A percentile compares a stretch with the other conserved stretches of the same genome.
Evolutionary conservation across 495 filamentous ascomycete species (phyloP).

Genomic region (Acidomyces sp.): DNA sequence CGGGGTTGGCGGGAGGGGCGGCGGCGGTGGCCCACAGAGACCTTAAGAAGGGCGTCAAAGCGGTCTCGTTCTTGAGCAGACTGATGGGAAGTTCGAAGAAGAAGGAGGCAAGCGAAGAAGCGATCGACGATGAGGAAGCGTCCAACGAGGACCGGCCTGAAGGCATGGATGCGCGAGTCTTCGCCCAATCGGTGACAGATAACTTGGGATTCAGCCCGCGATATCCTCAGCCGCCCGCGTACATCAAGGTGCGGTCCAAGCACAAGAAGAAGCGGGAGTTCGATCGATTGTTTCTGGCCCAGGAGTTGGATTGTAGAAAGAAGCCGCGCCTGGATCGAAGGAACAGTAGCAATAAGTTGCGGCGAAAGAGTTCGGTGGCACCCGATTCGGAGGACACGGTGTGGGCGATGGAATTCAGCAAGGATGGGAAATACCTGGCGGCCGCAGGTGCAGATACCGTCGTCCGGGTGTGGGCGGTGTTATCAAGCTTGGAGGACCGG

Average conservation of each 20-base stretch:
- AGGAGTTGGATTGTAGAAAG: slow-evolving; percentile 46
- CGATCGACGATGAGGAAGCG: slow-evolving; percentile 59
- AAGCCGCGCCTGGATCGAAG: slow-evolving; percentile 2
- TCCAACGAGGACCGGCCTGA: slow-evolving; percentile 56
- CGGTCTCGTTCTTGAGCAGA: slow-evolving; percentile 80
- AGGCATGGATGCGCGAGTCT: slow-evolving; percentile 68
- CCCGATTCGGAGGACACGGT: slow-evolving; percentile 42
- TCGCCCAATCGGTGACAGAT: slow-evolving; percentile 54
- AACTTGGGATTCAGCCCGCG: slow-evolving; percentile 70
- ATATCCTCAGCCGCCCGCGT: slow-evolving; percentile 78
- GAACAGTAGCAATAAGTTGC: slow-evolving; percentile 20
- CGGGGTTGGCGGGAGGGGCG: slow-evolving; percentile 14
- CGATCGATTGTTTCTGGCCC: slow-evolving; percentile 76
- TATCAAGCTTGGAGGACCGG: slow-evolving; percentile 70
- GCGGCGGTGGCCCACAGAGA: slow-evolving; percentile 16
- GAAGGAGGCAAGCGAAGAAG: slow-evolving; percentile 50
- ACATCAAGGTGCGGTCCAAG: slow-evolving; percentile 70
- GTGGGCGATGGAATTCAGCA: slow-evolving; percentile 88
- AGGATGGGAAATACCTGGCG: slow-evolving; percentile 82
- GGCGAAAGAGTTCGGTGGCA: slow-evolving; percentile 11
- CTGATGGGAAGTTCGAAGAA: slow-evolving; percentile 57
- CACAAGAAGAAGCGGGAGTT: slow-evolving; percentile 79
- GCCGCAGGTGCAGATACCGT: slow-evolving; percentile 77
- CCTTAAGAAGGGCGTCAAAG: slow-evolving; percentile 70
- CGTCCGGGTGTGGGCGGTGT: slow-evolving; percentile 81